Evolutionary conservation across 2,329 filamentous ascomycete species (phyloP), one percentile per base, ranked within the genome.

Genomic region (Neonectria coccinea): DNA sequence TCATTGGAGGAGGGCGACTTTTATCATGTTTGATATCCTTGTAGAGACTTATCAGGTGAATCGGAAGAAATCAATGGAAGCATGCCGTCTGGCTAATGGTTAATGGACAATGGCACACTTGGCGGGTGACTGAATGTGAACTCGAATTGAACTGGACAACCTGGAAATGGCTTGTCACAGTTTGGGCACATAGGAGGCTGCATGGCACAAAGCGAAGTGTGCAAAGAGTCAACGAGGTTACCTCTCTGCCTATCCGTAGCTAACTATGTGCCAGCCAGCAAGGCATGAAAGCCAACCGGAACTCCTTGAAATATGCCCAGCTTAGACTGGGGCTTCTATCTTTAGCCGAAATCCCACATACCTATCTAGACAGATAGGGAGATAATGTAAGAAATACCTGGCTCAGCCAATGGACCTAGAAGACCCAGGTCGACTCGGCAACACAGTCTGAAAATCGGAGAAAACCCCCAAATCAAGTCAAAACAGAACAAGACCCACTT

Each of bases 21-120:
- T 64, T 69, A 67, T 56, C 56, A 20, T 67, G 62, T 67, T 65
- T 67, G 52, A 25, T 65, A 39, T 65, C 45, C 29, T 50, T 48
- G 31, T 65, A 70, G 62, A 62, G 62, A 50, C 33, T 70, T 73
- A 69, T 69, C 70, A 69, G 56, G 60, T 61, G 62, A 57, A 57
- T 58, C 52, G 50, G 8, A 39, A 64, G 33, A 67, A 61, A 41
- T 31, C 51, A 50, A 44, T 52, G 29, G 29, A 44, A 56, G n/a
- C 9, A 47, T n/a, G 10, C 12, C 16, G 39, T 22, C 39, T 25
- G n/a, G 4, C 22, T 27, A 8, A 39, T 20, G 12, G 11, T 31
- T 5, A 50, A 42, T 56, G 53, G 44, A 31, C n/a, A 12, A n/a
- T 51, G n/a, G 22, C n/a, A 9, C 27, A 18, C n/a, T 39, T 22